These are phyloP conservation scores for Aspergillus latus DNA, from an alignment of 2,329 filamentous ascomycete genomes.

Conservation along the genomic window DNA sequence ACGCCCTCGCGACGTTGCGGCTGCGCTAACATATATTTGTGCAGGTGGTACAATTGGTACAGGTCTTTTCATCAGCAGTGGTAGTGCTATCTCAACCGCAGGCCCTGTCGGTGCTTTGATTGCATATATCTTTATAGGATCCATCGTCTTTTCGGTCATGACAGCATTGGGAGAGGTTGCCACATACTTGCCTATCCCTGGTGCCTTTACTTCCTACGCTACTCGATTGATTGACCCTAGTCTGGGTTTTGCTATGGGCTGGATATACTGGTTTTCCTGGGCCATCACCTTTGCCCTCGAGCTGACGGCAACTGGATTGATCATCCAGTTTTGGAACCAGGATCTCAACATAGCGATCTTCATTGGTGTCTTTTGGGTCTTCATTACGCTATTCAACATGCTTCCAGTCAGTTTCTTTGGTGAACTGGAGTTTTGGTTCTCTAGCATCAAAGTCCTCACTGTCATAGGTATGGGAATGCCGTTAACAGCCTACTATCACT, in stretches of 20 bases:
- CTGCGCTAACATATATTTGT: neutral
- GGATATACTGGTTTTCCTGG: conserved; percentile 83
- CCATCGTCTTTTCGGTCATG: conserved; percentile 76
- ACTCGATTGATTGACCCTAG: conserved; percentile 71
- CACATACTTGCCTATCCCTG: conserved; percentile 72
- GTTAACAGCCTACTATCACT: neutral
- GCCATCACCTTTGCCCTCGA: conserved; percentile 71
- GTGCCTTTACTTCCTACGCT: conserved; percentile 74
- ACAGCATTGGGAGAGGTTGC: conserved; percentile 67
- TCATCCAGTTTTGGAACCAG: conserved; percentile 72
- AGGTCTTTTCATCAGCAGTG: conserved; percentile 69
- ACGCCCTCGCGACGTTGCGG: neutral
- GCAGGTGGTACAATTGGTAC: conserved; percentile 67
- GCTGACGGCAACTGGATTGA: conserved; percentile 68
- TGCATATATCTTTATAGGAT: conserved; percentile 68
- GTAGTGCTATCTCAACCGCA: conserved; percentile 60
- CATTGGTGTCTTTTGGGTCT: conserved; percentile 70
- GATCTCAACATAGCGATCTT: conserved; percentile 67
- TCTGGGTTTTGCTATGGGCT: conserved; percentile 75
- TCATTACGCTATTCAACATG: conserved; percentile 69
- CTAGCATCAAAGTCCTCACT: conserved; percentile 73
- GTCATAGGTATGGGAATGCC: conserved; percentile 47
- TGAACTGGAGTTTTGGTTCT: conserved; percentile 77
- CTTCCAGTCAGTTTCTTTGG: conserved; percentile 71
- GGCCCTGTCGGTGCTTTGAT: conserved; percentile 68